Evolutionary conservation across 2,329 filamentous ascomycete species (phyloP).

Genomic region (Dichotomopilus funicola): DNA sequence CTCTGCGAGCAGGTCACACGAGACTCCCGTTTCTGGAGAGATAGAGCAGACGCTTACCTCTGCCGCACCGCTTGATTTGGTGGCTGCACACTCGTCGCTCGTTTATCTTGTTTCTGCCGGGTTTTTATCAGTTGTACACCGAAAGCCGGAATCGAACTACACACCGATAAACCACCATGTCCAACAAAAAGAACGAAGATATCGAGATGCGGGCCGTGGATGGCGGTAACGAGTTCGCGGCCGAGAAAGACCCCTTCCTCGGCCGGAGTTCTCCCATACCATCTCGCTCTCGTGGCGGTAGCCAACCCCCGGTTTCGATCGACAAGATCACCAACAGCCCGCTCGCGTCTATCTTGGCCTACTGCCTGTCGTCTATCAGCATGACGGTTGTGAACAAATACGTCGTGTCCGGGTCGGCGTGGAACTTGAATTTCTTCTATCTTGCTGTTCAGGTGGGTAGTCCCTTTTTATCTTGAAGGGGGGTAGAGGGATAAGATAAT

Average conservation of each 20-base stretch:
- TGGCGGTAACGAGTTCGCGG: slow-evolving; percentile 41
- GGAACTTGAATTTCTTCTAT: slow-evolving; percentile 96
- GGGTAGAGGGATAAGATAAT: not conserved
- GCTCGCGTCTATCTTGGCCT: slow-evolving; percentile 72
- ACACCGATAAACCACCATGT: slow-evolving; percentile 50
- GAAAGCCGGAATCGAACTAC: not conserved
- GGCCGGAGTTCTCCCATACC: slow-evolving; percentile 36
- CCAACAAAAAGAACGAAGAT: slow-evolving; percentile 85
- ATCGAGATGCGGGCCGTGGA: slow-evolving; percentile 66
- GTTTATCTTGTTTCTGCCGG: slow-evolving; percentile 5
- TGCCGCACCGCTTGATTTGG: too few relatives aligned
- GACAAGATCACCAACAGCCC: slow-evolving; percentile 66
- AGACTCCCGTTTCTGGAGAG: too few relatives aligned
- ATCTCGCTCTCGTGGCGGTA: slow-evolving; percentile 25
- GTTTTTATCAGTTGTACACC: too few relatives aligned
- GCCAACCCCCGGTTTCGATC: slow-evolving; percentile 33
- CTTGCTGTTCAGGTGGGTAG: slow-evolving; percentile 80
- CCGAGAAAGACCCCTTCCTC: slow-evolving; percentile 48
- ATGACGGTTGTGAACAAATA: slow-evolving; percentile 99
- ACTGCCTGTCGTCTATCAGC: slow-evolving; percentile 92
- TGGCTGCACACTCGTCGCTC: slow-evolving; percentile 2
- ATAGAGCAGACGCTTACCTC: too few relatives aligned
- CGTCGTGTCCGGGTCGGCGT: slow-evolving; percentile 80
- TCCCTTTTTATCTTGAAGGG: not conserved
- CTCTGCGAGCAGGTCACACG: too few relatives aligned